Percentiles rank a stretch among this genome's conserved stretches.
Evolutionary conservation across 371 early-diverging fungal genomes (phyloP).

Genomic region (Mortierella sp.): DNA sequence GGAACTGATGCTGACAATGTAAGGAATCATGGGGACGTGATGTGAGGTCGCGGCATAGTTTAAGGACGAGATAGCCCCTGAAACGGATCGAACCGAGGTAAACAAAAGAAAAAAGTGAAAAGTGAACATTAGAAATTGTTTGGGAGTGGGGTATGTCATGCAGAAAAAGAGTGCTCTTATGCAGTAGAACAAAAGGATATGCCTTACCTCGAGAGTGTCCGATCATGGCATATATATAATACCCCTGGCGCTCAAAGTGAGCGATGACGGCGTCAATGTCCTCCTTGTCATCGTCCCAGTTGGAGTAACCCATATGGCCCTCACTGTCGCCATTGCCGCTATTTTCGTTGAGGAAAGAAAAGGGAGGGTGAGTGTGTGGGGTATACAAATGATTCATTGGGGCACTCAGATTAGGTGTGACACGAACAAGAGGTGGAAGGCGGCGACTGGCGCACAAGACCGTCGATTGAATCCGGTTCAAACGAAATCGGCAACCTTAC

Average conservation of each 20-base stretch:
- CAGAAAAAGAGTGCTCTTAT: no score
- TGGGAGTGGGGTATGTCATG: background rate
- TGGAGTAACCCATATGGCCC: slow-evolving; percentile 66
- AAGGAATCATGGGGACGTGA: slow-evolving; percentile 53
- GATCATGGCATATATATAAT: slow-evolving; percentile 69
- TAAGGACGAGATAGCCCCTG: slow-evolving; percentile 68
- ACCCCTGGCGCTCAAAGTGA: slow-evolving; percentile 68
- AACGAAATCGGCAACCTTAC: slow-evolving; percentile 22
- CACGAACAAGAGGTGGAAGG: background rate
- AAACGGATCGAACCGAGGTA: background rate
- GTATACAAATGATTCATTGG: background rate
- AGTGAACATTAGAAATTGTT: background rate
- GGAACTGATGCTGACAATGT: slow-evolving; percentile 66
- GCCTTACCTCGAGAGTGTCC: slow-evolving; percentile 43
- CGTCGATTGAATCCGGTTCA: background rate
- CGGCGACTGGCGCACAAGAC: background rate
- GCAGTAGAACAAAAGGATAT: background rate
- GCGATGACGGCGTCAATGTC: slow-evolving; percentile 68
- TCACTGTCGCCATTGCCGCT: slow-evolving; percentile 72
- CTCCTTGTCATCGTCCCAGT: slow-evolving; percentile 65
- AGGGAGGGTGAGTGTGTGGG: background rate
- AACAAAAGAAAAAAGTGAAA: background rate
- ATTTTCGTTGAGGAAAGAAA: background rate
- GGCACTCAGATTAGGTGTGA: background rate
- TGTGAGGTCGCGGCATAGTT: slow-evolving; percentile 66